A percentile compares a stretch with the other conserved stretches of the same genome.
Evolutionary conservation across 1,284 basidiomycete species (phyloP).

Genomic region (Vanrija humicola): DNA sequence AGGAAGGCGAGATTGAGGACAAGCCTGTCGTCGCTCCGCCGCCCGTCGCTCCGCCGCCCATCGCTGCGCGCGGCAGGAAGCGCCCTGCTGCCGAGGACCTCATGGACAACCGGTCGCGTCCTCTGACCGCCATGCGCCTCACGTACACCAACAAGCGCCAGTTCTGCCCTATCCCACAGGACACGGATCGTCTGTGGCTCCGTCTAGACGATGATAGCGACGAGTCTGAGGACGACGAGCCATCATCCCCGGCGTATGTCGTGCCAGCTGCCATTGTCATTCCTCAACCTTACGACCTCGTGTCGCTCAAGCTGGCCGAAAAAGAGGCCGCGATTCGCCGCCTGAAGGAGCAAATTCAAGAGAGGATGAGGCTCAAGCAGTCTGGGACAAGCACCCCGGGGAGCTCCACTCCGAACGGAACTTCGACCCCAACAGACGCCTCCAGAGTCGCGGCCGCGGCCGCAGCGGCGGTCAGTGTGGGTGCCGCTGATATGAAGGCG

Average conservation of each 20-base stretch:
- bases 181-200: conserved; percentile 20
- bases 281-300: conserved; percentile 15
- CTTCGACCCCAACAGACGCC: conserved; percentile 3
- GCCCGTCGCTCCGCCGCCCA: conserved; percentile 3
- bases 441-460: conserved; percentile 2
- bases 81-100: conserved; percentile 40
- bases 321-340: conserved; percentile 34
- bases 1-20: conserved; percentile 40
- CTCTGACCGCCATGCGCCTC: conserved; percentile 2
- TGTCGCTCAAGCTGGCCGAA: conserved; percentile 20
- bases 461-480: conserved; percentile 5
- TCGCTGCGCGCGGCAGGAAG: conserved; percentile 26
- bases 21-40: conserved; percentile 1
- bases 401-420: conserved; percentile 3
- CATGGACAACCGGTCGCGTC: conserved; percentile 25
- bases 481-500: background rate
- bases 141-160: conserved; percentile 13
- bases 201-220: conserved; percentile 20
- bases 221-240: conserved; percentile 19
- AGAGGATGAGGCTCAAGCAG: conserved; percentile 19
- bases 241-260: conserved; percentile 1
- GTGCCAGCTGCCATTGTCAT: conserved; percentile 6
- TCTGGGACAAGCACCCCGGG: background rate
- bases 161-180: conserved; percentile 23
- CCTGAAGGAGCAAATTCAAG: conserved; percentile 37